phyloP scores from a whole-genome alignment of 352 stramenopile genomes.

The Heterotrichella gracilis region DNA sequence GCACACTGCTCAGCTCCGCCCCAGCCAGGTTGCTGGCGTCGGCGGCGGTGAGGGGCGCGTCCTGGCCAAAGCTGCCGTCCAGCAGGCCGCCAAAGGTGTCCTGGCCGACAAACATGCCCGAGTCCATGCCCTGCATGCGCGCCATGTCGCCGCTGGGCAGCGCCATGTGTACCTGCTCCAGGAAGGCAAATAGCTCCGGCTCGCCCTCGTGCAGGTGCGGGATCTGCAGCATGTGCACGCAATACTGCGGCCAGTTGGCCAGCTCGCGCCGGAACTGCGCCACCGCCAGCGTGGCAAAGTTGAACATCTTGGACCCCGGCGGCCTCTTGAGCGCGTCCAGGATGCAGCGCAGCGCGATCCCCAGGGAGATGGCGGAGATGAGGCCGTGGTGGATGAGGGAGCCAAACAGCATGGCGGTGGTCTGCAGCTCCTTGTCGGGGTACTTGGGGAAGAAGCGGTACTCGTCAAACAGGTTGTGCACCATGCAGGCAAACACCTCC shows the following conservation, averaged over 20 bases:
- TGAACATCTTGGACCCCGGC: conserved; percentile 84
- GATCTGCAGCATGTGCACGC: conserved; percentile 82
- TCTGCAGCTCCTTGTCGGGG: conserved; percentile 84
- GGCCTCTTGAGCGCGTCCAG: conserved; percentile 72
- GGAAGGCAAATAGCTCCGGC: conserved; percentile 32
- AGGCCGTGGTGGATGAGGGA: conserved; percentile 91
- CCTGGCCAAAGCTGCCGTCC: no score
- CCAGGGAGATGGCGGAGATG: conserved; percentile 74
- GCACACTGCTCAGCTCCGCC: no score
- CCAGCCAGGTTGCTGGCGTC: no score
- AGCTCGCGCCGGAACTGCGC: conserved; percentile 82
- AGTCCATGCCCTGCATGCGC: no score
- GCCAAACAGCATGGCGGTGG: conserved; percentile 86
- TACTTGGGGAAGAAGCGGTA: conserved; percentile 96
- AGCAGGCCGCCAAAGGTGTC: no score
- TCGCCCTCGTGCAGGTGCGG: conserved; percentile 66
- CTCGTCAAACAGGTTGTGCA: conserved; percentile 95
- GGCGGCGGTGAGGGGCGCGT: no score
- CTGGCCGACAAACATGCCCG: no score
- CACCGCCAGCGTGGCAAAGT: conserved; percentile 83
- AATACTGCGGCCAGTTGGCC: conserved; percentile 82
- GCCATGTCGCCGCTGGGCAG: no score
- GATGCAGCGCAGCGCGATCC: conserved; percentile 77
- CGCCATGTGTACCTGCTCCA: no score
- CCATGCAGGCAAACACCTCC: conserved; percentile 97